phyloP scores from a whole-genome alignment of 805 yeast species.

The Lipomyces kockii region DNA sequence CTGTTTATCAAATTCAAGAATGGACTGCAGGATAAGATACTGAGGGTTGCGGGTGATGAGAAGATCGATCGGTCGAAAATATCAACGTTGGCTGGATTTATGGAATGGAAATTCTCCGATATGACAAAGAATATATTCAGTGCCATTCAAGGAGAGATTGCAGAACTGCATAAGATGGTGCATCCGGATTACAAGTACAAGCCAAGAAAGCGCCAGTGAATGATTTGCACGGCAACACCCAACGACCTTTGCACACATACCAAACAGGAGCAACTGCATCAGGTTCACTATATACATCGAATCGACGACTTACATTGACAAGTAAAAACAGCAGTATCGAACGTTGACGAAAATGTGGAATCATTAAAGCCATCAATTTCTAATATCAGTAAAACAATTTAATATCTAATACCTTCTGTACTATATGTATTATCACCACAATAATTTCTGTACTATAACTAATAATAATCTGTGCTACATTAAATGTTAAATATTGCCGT shows the following conservation, averaged over 20 bases:
- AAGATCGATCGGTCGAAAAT: neutral
- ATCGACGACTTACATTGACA: neutral
- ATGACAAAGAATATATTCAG: neutral
- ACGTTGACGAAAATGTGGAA: neutral
- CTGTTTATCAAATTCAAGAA: neutral
- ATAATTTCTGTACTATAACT: neutral
- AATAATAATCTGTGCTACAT: neutral
- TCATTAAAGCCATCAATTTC: neutral
- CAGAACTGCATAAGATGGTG: neutral
- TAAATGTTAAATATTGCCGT: neutral
- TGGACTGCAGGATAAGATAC: neutral
- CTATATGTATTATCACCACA: neutral
- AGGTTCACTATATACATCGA: too few species aligned
- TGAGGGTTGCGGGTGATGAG: neutral
- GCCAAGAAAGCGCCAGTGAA: neutral
- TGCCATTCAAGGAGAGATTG: neutral
- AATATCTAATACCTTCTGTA: neutral
- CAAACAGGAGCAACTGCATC: too few species aligned
- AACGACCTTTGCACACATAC: too few species aligned
- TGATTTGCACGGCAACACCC: neutral
- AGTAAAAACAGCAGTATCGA: neutral
- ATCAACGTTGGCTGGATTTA: neutral
- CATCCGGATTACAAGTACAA: conserved; percentile 3
- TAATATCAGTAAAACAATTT: neutral
- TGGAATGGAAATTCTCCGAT: neutral